A percentile compares a stretch with the other conserved stretches of the same genome.
Conservation (phyloP, 768 basidiomycete genomes). For the Obba rivulosa region DNA sequence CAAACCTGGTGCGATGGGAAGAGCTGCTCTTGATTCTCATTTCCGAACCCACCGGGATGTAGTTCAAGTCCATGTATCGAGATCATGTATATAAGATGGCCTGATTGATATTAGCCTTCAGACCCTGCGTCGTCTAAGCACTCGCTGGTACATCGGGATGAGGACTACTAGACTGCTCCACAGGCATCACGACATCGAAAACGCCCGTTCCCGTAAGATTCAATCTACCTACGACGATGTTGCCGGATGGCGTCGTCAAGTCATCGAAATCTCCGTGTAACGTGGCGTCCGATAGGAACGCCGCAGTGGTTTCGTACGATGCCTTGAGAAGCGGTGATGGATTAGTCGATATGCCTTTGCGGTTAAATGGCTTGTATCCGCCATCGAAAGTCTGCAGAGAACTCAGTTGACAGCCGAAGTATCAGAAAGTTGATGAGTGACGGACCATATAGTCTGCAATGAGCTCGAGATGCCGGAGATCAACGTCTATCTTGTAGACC, state of each 20-base stretch:
- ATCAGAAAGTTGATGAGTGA: constrained; percentile 3
- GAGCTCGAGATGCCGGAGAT: constrained; percentile 88
- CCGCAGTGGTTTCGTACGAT: constrained; percentile 93
- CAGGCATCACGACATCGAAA: constrained; percentile 79
- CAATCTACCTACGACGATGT: constrained; percentile 86
- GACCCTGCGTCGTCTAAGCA: background rate
- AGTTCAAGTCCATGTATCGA: no score
- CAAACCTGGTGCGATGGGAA: no score
- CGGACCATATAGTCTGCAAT: constrained; percentile 99
- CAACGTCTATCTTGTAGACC: constrained; percentile 93
- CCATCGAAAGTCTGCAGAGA: constrained; percentile 86
- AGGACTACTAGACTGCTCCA: constrained; percentile 10
- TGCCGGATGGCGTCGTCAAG: constrained; percentile 83
- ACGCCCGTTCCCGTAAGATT: constrained; percentile 90
- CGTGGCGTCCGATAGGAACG: constrained; percentile 89
- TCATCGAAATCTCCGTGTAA: constrained; percentile 95
- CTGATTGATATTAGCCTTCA: background rate
- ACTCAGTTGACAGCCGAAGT: background rate
- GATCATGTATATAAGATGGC: no score
- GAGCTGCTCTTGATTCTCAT: no score
- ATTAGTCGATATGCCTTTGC: constrained; percentile 88
- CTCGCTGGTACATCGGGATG: no score
- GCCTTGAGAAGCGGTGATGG: constrained; percentile 96
- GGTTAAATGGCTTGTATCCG: constrained; percentile 97
- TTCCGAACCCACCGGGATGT: no score